Evolutionary conservation across 306 rosid genomes (phyloP).

Genomic region (Amphicarpaea edgeworthii): DNA sequence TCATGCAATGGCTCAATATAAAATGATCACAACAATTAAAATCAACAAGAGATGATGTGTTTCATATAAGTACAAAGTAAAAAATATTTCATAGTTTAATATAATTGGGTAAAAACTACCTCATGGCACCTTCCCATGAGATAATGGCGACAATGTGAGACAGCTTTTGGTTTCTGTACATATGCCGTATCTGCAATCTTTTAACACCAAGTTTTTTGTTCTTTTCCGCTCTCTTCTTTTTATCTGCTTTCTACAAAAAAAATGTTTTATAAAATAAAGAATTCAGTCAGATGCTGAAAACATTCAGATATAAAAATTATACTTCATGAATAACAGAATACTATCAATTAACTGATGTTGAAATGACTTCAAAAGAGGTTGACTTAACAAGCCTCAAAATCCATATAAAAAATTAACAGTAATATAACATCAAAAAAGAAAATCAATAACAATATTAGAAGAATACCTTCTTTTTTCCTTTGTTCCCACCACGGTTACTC

Average conservation of each 20-base stretch:
- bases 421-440: slow-evolving; percentile 31
- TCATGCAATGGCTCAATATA: background rate
- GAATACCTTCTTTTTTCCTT: too few species aligned
- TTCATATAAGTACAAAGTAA: slow-evolving; percentile 19
- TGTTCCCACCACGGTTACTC: too few species aligned
- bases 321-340: slow-evolving; percentile 29
- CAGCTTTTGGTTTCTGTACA: slow-evolving; percentile 61
- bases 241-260: slow-evolving; percentile 55
- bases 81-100: background rate
- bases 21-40: slow-evolving; percentile 5
- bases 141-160: slow-evolving; percentile 74
- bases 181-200: slow-evolving; percentile 68
- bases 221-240: slow-evolving; percentile 70
- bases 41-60: slow-evolving; percentile 7
- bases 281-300: slow-evolving; percentile 32
- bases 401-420: slow-evolving; percentile 1
- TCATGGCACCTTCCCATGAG: slow-evolving; percentile 73
- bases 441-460: background rate
- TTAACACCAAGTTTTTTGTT: slow-evolving; percentile 80
- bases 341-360: slow-evolving; percentile 27
- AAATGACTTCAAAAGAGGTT: background rate
- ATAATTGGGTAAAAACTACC: slow-evolving; percentile 56
- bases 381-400: slow-evolving; percentile 7
- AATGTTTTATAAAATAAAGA: slow-evolving; percentile 34
- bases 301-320: background rate